Evolutionary conservation across 2,329 filamentous ascomycete species (phyloP).

Genomic region (Penicillium digitatum): DNA sequence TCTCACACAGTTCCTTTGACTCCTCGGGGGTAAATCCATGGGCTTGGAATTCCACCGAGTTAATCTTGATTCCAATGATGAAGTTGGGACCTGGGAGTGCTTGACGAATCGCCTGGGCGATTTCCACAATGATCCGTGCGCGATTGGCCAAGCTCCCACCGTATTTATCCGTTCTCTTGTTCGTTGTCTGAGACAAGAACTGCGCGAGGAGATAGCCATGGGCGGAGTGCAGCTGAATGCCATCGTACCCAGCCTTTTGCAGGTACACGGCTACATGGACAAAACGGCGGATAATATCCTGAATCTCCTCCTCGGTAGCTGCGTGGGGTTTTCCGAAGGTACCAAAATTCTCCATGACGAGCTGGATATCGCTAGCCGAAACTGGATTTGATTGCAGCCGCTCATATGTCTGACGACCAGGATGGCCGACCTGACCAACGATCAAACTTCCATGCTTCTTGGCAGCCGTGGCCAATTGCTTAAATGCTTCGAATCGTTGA

Average conservation of each 20-base stretch:
- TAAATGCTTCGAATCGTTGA: conserved; percentile 21
- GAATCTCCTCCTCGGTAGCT: conserved; percentile 16
- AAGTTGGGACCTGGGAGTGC: conserved; percentile 14
- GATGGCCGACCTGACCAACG: conserved; percentile 24
- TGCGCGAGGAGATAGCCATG: conserved; percentile 24
- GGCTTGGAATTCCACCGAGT: conserved; percentile 7
- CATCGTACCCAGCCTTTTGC: conserved; percentile 22
- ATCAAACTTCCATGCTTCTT: conserved; percentile 24
- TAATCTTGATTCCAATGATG: conserved; percentile 18
- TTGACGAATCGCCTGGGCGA: conserved; percentile 18
- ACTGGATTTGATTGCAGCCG: conserved; percentile 23
- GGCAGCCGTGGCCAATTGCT: conserved; percentile 20
- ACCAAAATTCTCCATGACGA: conserved; percentile 16
- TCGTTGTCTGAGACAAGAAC: conserved; percentile 17
- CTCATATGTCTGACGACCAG: conserved; percentile 23
- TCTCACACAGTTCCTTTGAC: conserved; percentile 32
- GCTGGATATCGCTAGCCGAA: conserved; percentile 21
- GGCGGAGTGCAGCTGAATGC: conserved; percentile 17
- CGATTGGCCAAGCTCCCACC: conserved; percentile 21
- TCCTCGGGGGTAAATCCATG: conserved; percentile 5
- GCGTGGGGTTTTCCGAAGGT: conserved; percentile 19
- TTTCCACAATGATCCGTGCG: conserved; percentile 20
- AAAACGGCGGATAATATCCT: conserved; percentile 18
- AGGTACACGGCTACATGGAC: conserved; percentile 21
- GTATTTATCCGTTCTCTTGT: conserved; percentile 20